Base-by-base conservation (phyloP, 345 rosid genomes). In the Linum usitatissimum region DNA sequence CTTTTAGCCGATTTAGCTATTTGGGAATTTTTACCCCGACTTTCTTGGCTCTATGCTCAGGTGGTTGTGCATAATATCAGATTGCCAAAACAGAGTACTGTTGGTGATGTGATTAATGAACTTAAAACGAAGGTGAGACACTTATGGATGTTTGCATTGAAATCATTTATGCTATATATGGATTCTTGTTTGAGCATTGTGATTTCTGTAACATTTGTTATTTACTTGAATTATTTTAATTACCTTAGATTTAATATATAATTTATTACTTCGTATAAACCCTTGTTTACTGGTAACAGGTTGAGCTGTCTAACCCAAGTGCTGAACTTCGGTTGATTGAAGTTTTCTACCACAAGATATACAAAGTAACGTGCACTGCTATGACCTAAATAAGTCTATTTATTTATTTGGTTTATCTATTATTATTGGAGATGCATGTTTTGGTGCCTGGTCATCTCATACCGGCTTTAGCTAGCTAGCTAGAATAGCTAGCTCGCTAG, bases 271-370 rank as follows among this genome's bases (percentile, higher is more conserved):
- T 23, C 28, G 28, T 23, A 23, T 23, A n/a, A 18, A 28, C 30
- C 23, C 18, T 55, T 18, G 20, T 12, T 19, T 28, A 9, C 18
- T 55, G 23, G 72, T 55, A 73, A 60, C 87, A 90, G 99, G 99
- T 93, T n/a, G 96, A 87, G 75, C 73, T 90, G 65, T 93, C 97
- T 38, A 80, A 81, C 69, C 87, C 96, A 57, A 70, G 83, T 73
- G 96, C 94, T 19, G 97, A 93, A 76, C 90, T 93, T 66, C 80
- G 99, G 72, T 77, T 93, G 72, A 88, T 93, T 51, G 97, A 90
- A 75, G 93, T 90, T 65, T 86, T 86, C 78, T 83, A 84, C 75
- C 95, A 90, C 86, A 93, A 88, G 78, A 93, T 93, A 64, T 90
- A 86, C 66, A 93, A 90, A 96, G 99, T 90, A 72, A 40, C 58